Evolutionary conservation across 768 basidiomycete species (phyloP).

Genomic region (Leccinum incarnatum): DNA sequence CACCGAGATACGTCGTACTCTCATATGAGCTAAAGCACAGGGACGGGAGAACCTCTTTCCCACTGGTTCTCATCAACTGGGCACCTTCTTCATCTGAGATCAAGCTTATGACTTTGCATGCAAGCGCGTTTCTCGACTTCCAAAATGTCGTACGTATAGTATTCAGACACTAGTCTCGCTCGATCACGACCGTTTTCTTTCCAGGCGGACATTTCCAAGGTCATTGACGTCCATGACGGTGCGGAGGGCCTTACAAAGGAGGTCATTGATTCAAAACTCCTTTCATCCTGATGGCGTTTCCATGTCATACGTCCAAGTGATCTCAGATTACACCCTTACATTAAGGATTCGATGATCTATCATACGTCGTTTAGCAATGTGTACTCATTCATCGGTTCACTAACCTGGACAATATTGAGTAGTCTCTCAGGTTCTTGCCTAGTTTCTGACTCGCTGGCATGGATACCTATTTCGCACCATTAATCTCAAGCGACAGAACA

Average conservation of each 20-base stretch:
- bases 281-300: slow-evolving; percentile 11
- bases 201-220: slow-evolving; percentile 74
- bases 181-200: slow-evolving; percentile 3
- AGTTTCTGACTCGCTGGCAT: background rate
- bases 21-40: slow-evolving; percentile 77
- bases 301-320: background rate
- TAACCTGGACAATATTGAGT: background rate
- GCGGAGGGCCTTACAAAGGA: slow-evolving; percentile 78
- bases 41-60: slow-evolving; percentile 84
- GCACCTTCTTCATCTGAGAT: slow-evolving; percentile 75
- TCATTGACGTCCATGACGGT: slow-evolving; percentile 80
- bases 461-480: background rate
- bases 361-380: background rate
- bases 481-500: too few relatives aligned
- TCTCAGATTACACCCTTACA: background rate
- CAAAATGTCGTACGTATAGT: slow-evolving; percentile 61
- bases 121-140: slow-evolving; percentile 77
- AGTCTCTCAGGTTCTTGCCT: slow-evolving; percentile 4
- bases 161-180: background rate
- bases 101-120: slow-evolving; percentile 74
- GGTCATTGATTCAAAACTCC: slow-evolving; percentile 59
- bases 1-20: slow-evolving; percentile 82
- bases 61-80: slow-evolving; percentile 88
- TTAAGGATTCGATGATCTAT: background rate
- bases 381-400: background rate